These are phyloP conservation scores for Chrysoporthe puriensis DNA, from an alignment of 2,329 filamentous ascomycete species.

Conservation along the genomic window DNA sequence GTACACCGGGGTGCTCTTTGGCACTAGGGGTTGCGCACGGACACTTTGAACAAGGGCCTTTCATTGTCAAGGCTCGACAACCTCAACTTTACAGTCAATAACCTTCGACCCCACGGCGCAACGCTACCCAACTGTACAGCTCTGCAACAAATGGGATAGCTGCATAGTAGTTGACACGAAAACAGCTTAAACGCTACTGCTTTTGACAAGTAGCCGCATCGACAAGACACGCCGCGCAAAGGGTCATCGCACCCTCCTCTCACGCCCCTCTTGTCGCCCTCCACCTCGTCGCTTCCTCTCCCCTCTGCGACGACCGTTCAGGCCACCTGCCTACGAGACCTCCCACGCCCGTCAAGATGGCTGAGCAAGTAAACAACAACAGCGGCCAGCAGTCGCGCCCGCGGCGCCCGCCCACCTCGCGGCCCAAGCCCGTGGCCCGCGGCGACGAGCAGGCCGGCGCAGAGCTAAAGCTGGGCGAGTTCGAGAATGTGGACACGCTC, in stretches of 20 bases:
- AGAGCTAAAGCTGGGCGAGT: constrained; percentile 87
- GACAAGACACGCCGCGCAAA: background rate
- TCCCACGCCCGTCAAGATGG: background rate
- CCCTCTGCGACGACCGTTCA: constrained; percentile 5
- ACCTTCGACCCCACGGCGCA: background rate
- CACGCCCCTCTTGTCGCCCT: background rate
- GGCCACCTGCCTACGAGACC: background rate
- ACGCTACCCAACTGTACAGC: background rate
- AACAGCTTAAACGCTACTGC: background rate
- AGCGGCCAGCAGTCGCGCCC: constrained; percentile 21
- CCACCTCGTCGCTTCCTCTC: constrained; percentile 18
- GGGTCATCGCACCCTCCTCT: constrained; percentile 20
- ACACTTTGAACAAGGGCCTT: background rate
- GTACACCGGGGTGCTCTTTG: background rate
- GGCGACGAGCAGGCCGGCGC: constrained; percentile 87
- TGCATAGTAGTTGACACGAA: background rate
- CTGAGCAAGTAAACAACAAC: constrained; percentile 9
- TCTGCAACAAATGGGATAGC: background rate
- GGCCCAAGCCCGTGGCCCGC: constrained; percentile 68
- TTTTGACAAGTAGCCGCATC: background rate
- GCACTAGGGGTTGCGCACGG: background rate
- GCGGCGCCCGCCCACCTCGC: constrained; percentile 56
- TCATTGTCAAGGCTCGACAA: background rate
- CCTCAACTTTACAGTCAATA: background rate
- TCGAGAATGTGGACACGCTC: constrained; percentile 87